A percentile compares a stretch with the other conserved stretches of the same genome.
Evolutionary conservation across 2,329 filamentous ascomycete species (phyloP).

Genomic region (Arthroderma sp.): DNA sequence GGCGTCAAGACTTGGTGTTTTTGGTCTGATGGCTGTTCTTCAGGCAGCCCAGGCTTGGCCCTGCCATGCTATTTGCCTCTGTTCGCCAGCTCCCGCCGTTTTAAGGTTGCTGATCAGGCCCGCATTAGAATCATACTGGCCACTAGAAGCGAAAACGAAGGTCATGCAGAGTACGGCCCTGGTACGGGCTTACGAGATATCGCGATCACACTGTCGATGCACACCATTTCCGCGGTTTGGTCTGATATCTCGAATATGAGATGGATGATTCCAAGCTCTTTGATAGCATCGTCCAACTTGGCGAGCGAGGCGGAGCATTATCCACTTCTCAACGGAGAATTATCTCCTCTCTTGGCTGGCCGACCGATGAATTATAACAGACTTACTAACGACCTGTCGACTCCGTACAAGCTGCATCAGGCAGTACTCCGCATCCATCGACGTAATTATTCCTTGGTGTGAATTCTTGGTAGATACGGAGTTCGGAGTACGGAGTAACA

Average conservation of each 20-base stretch:
- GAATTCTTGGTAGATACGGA: neutral
- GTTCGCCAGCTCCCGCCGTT: neutral
- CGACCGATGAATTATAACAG: neutral
- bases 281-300: neutral
- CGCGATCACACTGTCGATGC: neutral
- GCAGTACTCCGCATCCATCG: neutral
- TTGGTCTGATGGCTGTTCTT: neutral
- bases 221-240: neutral
- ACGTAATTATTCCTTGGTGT: neutral
- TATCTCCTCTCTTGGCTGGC: neutral
- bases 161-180: neutral
- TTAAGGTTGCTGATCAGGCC: neutral
- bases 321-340: neutral
- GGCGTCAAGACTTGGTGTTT: neutral
- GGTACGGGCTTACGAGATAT: neutral
- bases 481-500: too few relatives aligned
- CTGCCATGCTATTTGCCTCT: neutral
- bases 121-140: too few relatives aligned
- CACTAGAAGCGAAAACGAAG: constrained; percentile 3
- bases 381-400: neutral
- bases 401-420: neutral
- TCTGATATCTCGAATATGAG: neutral
- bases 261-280: neutral
- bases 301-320: neutral
- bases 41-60: neutral